These are phyloP conservation scores for Leccinellum luteum DNA, from an alignment of 768 basidiomycete species.

Conservation along the genomic window DNA sequence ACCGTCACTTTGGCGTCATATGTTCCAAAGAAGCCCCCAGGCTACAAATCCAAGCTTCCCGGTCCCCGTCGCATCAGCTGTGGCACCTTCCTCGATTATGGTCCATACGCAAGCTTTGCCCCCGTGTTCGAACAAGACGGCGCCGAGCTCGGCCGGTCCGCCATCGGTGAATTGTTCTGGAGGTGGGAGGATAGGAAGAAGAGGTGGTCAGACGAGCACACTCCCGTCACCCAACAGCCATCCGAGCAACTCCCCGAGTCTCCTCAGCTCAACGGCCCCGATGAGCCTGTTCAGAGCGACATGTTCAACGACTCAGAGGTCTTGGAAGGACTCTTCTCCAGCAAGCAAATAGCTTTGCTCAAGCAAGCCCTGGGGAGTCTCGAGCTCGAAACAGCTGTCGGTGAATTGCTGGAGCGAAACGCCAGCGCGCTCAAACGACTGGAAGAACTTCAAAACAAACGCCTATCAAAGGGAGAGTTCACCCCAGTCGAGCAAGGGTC, in stretches of 20 bases:
- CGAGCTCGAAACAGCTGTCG: conserved; percentile 66
- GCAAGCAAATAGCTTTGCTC: conserved; percentile 53
- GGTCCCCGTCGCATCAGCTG: conserved; percentile 55
- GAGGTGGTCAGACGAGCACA: conserved; percentile 26
- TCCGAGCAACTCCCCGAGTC: neutral
- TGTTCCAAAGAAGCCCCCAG: conserved; percentile 40
- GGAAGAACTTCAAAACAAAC: conserved; percentile 59
- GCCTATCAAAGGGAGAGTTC: conserved; percentile 48
- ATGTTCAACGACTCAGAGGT: conserved; percentile 37
- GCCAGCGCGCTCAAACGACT: conserved; percentile 60
- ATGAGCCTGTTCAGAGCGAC: conserved; percentile 4
- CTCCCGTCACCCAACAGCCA: conserved; percentile 1
- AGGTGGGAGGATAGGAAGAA: conserved; percentile 45
- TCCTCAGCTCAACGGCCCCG: conserved; percentile 13
- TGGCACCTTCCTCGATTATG: conserved; percentile 78
- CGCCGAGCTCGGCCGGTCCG: conserved; percentile 60
- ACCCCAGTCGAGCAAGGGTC: conserved; percentile 59
- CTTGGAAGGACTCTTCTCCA: conserved; percentile 54
- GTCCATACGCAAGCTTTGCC: conserved; percentile 71
- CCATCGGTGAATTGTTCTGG: conserved; percentile 59
- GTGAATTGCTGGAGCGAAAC: conserved; percentile 67
- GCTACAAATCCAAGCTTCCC: conserved; percentile 42
- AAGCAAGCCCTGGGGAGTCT: conserved; percentile 59
- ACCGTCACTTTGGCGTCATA: conserved; percentile 59
- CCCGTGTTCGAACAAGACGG: conserved; percentile 77